Conservation (phyloP, 164 flowering plant species). For the Kalanchoe fedtschenkoi region DNA sequence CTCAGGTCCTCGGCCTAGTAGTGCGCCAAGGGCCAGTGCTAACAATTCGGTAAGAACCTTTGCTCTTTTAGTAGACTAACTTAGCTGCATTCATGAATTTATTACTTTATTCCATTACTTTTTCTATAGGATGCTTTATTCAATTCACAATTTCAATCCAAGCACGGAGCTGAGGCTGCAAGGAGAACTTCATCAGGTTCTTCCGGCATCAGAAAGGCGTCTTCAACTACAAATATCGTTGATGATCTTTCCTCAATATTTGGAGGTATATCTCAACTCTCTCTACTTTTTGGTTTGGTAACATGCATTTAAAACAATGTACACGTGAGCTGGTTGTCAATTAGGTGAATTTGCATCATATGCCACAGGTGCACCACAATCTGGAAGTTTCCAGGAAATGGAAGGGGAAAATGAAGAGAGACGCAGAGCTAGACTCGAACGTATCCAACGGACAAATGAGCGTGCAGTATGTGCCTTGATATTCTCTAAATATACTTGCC, state of each 20-base stretch:
- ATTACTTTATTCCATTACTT: conserved; percentile 1
- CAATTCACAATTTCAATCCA: conserved; percentile 47
- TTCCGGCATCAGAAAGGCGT: conserved; percentile 60
- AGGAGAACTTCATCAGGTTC: conserved; percentile 44
- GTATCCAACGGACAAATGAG: conserved; percentile 58
- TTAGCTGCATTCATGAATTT: background rate
- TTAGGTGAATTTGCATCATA: background rate
- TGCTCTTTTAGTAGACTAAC: background rate
- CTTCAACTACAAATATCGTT: conserved; percentile 67
- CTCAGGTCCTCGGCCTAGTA: conserved; percentile 64
- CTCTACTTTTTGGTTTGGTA: no score
- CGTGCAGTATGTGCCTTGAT: conserved; percentile 52
- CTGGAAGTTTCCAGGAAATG: conserved; percentile 61
- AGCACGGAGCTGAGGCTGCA: conserved; percentile 41
- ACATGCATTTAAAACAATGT: no score
- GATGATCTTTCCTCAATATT: conserved; percentile 82
- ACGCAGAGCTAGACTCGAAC: conserved; percentile 65
- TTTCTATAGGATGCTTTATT: conserved; percentile 45
- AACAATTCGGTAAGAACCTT: conserved; percentile 47
- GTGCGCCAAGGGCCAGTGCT: conserved; percentile 76
- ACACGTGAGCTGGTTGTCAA: no score
- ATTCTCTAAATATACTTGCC: background rate
- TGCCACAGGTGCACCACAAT: conserved; percentile 35
- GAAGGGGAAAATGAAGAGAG: conserved; percentile 87
- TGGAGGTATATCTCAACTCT: conserved; percentile 49